Evolutionary conservation across 2,329 filamentous ascomycete species (phyloP), one percentile per base, ranked within the genome.

Genomic region (Phaeoacremonium minimum): DNA sequence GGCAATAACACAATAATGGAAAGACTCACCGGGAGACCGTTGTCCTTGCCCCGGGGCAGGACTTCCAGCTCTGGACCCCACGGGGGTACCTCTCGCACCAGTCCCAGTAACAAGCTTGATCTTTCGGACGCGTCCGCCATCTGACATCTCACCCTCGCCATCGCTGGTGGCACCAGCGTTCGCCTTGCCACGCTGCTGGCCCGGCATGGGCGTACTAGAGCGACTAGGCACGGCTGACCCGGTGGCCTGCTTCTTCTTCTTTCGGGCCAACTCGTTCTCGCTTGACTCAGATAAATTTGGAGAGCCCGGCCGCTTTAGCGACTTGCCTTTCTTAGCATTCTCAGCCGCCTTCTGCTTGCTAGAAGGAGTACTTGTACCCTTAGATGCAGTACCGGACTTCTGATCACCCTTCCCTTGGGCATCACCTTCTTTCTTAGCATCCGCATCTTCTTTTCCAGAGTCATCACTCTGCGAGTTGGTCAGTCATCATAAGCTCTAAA

Each of bases 201-300:
- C 63, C 15, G 73, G 66, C 30, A 77, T 51, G 14, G 78, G 77
- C 7, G 77, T 82, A 11, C 64, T 66, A 14, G 73, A 66, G 15
- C 77, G 73, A 41, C 77, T 80, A 8, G 62, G 63, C 36, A 66
- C 66, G 3, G 68, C 57, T 12, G 72, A 71, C 13, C 66, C 54
- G 4, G 56, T 59, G 2, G 62, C 61, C 43, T 78, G 74, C 56
- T 84, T 85, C 65, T 83, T 86, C 56, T 75, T 77, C 64, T 93
- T 89, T 46, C 85, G 83, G 16, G 82, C 79, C 1, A 87, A 91
- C 57, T 97, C 91, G 49, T 90, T 94, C 36, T 88, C 91, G 56
- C 88, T 95, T 8, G 88, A 88, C 56, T 97, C 91, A 3, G 89
- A 96, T 19, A 86, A 73, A 46, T 90, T 85, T 4, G 90, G 88